Conservation (phyloP, 2,329 filamentous ascomycete genomes). For the Calonectria pauciramosa region DNA sequence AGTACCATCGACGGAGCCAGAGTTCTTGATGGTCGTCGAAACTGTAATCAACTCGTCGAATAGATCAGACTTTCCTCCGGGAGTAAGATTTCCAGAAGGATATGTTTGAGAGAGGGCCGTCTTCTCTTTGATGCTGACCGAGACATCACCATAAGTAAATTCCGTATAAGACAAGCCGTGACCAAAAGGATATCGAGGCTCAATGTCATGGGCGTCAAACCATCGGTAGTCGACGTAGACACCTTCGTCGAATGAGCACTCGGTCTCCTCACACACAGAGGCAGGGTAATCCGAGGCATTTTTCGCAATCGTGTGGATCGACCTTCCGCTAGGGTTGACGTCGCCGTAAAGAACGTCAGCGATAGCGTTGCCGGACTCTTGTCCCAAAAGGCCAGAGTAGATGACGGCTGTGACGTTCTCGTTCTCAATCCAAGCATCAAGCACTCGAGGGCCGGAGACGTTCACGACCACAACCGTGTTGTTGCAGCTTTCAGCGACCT, state of each 20-base stretch:
- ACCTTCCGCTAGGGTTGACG: neutral
- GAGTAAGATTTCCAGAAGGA: conserved; percentile 54
- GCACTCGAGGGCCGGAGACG: conserved; percentile 74
- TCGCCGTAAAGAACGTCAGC: conserved; percentile 11
- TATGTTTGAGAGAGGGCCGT: conserved; percentile 37
- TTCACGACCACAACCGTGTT: conserved; percentile 75
- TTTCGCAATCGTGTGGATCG: neutral
- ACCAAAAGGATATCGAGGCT: conserved; percentile 68
- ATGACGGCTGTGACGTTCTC: conserved; percentile 71
- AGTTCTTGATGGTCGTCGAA: conserved; percentile 57
- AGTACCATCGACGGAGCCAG: conserved; percentile 56
- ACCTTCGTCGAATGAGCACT: conserved; percentile 66
- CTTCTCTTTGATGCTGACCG: conserved; percentile 49
- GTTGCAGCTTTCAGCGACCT: conserved; percentile 60
- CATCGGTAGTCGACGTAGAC: conserved; percentile 68
- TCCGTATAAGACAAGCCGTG: conserved; percentile 70
- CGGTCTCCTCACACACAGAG: neutral
- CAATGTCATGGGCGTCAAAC: conserved; percentile 63
- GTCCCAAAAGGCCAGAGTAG: conserved; percentile 76
- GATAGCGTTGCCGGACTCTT: conserved; percentile 57
- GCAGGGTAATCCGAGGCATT: neutral
- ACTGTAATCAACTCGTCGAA: conserved; percentile 61
- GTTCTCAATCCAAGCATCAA: conserved; percentile 61
- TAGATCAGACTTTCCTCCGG: conserved; percentile 62
- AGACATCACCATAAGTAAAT: conserved; percentile 62